Base-by-base conservation (phyloP, 495 filamentous ascomycete species). In the Xanthoparmelia taractica region DNA sequence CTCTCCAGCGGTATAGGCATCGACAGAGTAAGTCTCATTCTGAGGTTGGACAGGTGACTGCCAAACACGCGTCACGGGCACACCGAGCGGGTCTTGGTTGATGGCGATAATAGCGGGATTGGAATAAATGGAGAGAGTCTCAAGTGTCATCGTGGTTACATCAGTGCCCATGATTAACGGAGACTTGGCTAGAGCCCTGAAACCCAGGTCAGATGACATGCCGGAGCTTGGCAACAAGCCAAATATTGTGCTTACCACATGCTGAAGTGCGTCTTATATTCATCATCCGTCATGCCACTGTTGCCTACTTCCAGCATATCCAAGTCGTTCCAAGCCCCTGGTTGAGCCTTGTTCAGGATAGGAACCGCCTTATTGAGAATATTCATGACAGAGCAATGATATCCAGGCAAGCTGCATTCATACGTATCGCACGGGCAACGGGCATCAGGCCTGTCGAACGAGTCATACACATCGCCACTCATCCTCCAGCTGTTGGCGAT, bases 271-370 rank as follows among this genome's bases (percentile, higher is more conserved):
- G 65, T 66, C 37, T 69, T 67, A 18, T 73, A 72, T 60, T 76
- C 71, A 7, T 72, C 73, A 37, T 79, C 73, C 12, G 75, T 81
- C 61, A 88, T 74, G 8, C 75, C 77, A 23, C 76, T 77, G 59
- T 86, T 87, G 29, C 86, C 86, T 56, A 88, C 81, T 70, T 87
- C 85, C 59, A 69, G 56, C 82, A 84, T 85, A 67, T 88, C 86
- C 31, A 82, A 59, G 60, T 76, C 74, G 55, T 76, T 76, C 73
- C 73, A 75, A 8, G 66, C 73, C 34, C 71, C 71, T 4, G 73
- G 67, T 40, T 70, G 67, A 18, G 65, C 73, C 54, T 74, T 70
- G 61, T 71, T 69, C 1, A 67, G 63, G 58, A 74, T 72, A 40
- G 72, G 69, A 13, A 73, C 70, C 58, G 77, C 78, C 66, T 79